Conservation (phyloP, 2,329 filamentous ascomycete species). For the Monosporascus cannonballus region DNA sequence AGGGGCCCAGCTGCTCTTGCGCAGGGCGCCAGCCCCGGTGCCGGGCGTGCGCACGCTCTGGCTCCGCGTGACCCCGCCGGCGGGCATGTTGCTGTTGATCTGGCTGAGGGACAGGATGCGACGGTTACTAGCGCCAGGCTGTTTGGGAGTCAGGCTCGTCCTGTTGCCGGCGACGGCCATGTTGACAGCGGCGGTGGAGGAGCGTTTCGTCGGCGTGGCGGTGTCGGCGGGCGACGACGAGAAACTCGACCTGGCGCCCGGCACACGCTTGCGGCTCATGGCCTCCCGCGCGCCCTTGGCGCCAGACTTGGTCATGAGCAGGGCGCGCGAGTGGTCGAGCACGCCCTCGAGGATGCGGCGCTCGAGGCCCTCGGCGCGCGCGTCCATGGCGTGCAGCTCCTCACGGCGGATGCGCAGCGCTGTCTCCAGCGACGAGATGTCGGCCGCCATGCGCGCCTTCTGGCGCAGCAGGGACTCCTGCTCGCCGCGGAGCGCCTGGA, state of each 20-base stretch:
- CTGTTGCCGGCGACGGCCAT: constrained; percentile 39
- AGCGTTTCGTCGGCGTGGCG: background rate
- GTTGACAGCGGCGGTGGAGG: constrained; percentile 15
- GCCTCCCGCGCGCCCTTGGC: constrained; percentile 41
- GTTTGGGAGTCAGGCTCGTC: constrained; percentile 38
- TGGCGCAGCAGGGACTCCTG: constrained; percentile 71
- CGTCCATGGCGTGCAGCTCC: constrained; percentile 86
- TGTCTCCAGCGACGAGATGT: constrained; percentile 86
- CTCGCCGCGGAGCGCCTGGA: constrained; percentile 57
- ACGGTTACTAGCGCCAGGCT: constrained; percentile 52
- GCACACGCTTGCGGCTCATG: constrained; percentile 53
- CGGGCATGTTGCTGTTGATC: constrained; percentile 69
- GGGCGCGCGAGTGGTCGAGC: constrained; percentile 87
- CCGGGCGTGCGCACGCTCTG: constrained; percentile 66
- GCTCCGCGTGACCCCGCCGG: constrained; percentile 64
- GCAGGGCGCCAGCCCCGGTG: constrained; percentile 35
- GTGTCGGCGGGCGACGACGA: constrained; percentile 26
- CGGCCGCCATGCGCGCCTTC: constrained; percentile 73
- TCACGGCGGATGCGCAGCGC: constrained; percentile 83
- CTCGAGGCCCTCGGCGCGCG: constrained; percentile 80
- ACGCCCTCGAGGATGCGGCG: constrained; percentile 90
- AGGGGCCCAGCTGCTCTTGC: constrained; percentile 64
- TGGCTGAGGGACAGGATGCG: constrained; percentile 88
- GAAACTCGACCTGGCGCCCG: constrained; percentile 31
- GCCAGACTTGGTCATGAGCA: constrained; percentile 67